phyloP scores from a whole-genome alignment of 306 rosid species.

The Rosa rugosa region DNA sequence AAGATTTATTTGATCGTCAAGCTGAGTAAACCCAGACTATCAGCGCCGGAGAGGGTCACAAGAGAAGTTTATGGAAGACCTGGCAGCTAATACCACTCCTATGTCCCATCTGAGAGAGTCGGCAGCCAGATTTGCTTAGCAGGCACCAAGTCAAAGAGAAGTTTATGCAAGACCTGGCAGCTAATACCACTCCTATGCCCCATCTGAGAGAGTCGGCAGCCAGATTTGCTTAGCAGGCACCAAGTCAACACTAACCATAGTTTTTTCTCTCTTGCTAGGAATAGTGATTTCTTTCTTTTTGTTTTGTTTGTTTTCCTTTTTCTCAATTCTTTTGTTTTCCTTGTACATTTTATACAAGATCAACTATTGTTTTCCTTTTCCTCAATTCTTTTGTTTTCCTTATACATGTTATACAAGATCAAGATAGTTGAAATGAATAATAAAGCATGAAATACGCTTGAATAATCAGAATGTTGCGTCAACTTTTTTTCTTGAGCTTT shows the following conservation, averaged over 20 bases:
- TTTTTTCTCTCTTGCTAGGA: background rate
- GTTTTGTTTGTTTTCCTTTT: background rate
- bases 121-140: background rate
- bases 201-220: background rate
- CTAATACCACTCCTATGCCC: background rate
- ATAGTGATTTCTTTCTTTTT: background rate
- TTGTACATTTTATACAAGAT: background rate
- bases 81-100: background rate
- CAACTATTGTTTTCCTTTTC: background rate
- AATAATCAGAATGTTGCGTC: background rate
- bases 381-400: background rate
- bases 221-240: background rate
- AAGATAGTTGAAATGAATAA: conserved; percentile 15
- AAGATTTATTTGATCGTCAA: background rate
- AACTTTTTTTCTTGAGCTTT: background rate
- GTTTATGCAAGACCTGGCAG: background rate
- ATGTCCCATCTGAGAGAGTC: background rate
- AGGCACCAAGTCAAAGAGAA: background rate
- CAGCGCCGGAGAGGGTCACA: background rate
- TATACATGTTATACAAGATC: background rate
- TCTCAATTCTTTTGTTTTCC: background rate
- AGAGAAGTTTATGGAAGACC: background rate
- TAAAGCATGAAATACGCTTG: background rate
- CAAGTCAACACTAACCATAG: background rate
- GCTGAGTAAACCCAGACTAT: background rate